Conservation (phyloP, 192 early-diverging fungal genomes). For the Backusella morwellensis region DNA sequence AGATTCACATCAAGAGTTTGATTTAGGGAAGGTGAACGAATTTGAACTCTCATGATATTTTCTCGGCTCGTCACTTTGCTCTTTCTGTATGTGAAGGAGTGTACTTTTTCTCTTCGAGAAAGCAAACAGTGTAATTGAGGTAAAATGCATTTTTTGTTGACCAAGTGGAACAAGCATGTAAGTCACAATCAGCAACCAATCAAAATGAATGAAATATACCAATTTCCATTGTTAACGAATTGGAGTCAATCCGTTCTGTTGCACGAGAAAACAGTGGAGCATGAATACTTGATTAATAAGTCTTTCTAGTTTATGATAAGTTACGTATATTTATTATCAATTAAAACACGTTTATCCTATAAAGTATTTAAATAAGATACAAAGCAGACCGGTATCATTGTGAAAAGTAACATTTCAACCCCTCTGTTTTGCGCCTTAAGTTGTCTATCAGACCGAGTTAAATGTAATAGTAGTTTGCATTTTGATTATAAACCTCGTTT, state of each 20-base stretch:
- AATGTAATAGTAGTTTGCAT: too few relatives aligned
- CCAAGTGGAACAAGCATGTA: background rate
- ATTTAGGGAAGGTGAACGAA: slow-evolving; percentile 25
- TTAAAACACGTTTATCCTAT: too few relatives aligned
- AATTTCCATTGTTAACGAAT: background rate
- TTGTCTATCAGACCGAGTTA: too few relatives aligned
- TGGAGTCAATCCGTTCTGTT: background rate
- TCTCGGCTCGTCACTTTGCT: background rate
- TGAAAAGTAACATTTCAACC: too few relatives aligned
- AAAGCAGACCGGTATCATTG: too few relatives aligned
- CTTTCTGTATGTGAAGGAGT: background rate
- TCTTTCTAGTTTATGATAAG: background rate
- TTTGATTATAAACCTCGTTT: too few relatives aligned
- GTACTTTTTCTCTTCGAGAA: background rate
- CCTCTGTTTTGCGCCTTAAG: too few relatives aligned
- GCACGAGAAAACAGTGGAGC: background rate
- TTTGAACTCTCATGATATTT: background rate
- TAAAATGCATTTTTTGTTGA: background rate
- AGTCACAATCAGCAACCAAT: background rate
- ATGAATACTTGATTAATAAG: background rate
- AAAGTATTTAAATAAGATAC: too few relatives aligned
- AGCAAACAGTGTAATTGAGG: background rate
- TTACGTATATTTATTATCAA: too few relatives aligned
- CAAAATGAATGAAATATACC: background rate
- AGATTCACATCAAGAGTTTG: slow-evolving; percentile 20